Evolutionary conservation across 371 early-diverging fungal species (phyloP), one percentile per base, ranked within the genome.

Genomic region (Saksenaea oblongispora): DNA sequence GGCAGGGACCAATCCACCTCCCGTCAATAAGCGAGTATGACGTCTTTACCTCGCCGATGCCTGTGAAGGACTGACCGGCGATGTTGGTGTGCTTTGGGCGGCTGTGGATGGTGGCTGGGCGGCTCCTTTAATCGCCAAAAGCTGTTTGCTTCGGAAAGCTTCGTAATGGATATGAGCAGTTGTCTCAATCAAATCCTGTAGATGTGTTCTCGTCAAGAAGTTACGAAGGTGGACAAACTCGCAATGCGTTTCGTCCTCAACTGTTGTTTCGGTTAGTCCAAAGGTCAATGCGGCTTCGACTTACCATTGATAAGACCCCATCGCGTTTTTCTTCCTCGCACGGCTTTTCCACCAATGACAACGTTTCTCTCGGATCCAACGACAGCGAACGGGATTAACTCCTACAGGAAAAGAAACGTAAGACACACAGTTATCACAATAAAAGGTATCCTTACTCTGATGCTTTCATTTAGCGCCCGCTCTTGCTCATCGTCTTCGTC

Each of bases 121-220:
- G 35, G 74, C 72, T 73, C 90, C 93, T 76, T 91, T 92, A 61
- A 92, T 78, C 31, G 94, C 93, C 61, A 92, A 69, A 60, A 93
- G 77, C 75, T 93, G 93, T 73, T 88, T 83, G 31, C 92, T 88
- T 61, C 96, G 88, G 92, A 94, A 96, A 34, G 89, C 80, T 78
- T 94, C 94, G 73, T 94, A 94, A 72, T 93, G 94, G 63, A 90
- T 84, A 68, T 87, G 83, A 22, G 90, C 85, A 2, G 94, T 94
- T 47, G 91, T 90, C 69, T 94, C 94, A 65, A 93, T 85, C 67
- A 94, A 75, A 63, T 92, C 92, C 64, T 91, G 90, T 60, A 94
- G 75, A 62, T 94, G 93, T 22, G 94, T 91, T 72, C 74, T 82
- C 14, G 91, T 91, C 71, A 94, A 79, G 74, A 94, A 93, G 80